These are phyloP conservation scores for Kregervanrija delftensis DNA, from an alignment of 805 yeast genomes.

Conservation along the genomic window DNA sequence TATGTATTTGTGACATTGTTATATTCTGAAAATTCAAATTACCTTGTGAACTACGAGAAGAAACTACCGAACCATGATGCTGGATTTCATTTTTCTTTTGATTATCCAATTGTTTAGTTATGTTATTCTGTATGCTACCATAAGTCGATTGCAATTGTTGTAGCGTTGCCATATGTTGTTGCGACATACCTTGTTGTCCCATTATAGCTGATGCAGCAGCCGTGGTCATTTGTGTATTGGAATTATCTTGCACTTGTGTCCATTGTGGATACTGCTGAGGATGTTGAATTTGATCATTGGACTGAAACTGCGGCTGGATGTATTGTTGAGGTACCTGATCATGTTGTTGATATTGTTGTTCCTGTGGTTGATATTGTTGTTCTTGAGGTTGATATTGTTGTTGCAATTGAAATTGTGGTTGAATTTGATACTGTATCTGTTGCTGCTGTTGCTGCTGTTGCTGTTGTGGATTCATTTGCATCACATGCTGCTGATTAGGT, in stretches of 20 bases:
- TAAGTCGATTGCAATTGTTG: conserved; percentile 25
- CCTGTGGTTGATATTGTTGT: conserved; percentile 4
- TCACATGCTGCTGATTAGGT: not conserved
- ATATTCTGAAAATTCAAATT: too few relatives aligned
- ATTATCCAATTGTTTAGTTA: conserved; percentile 16
- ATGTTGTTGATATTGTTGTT: not conserved
- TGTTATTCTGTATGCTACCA: conserved; percentile 19
- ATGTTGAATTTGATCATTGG: conserved; percentile 8
- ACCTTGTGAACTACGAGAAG: too few relatives aligned
- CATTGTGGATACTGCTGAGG: not conserved
- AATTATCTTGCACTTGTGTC: too few relatives aligned
- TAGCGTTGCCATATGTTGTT: conserved; percentile 7
- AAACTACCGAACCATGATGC: too few relatives aligned
- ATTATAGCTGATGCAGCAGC: too few relatives aligned
- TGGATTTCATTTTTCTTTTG: conserved; percentile 5
- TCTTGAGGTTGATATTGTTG: conserved; percentile 15
- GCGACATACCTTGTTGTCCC: not conserved
- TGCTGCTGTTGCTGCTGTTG: conserved; percentile 11
- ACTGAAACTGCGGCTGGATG: conserved; percentile 19
- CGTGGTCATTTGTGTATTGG: too few relatives aligned
- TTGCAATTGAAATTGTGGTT: conserved; percentile 7
- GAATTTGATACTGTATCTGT: conserved; percentile 6
- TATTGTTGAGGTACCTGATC: conserved; percentile 11
- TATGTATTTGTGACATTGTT: too few relatives aligned
- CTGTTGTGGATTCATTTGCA: conserved; percentile 3